Evolutionary conservation across 148 eudicot genomes (phyloP), one percentile per base, ranked within the genome.

Genomic region (Rhododendron ovatum): DNA sequence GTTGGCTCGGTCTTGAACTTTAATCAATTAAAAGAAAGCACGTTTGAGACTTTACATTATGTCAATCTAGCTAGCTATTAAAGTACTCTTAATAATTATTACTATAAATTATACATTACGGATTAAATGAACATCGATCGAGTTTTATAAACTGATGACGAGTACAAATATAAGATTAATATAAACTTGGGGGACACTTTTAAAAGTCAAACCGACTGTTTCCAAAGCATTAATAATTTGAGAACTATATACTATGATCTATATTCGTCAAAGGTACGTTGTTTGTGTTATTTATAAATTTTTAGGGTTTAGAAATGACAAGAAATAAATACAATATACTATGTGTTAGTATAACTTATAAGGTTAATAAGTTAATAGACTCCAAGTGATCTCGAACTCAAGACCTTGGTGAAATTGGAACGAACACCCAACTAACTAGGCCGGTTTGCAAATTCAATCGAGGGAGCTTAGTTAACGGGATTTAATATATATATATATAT

Each of bases 21-120:
- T 89, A 89, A 88, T 88, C 86, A 89, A 85, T 85, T 83, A 89
- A 82, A 85, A 81, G 81, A 33, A 71, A 83, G 91, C 91, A 85
- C 89, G 87, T 88, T 86, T 89, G 86, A 79, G 43, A 81, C 83
- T 88, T 41, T 47, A 5, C 51, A 55, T 81, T 86, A 84, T 55
- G 71, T 89, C 84, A 28, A 48, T 43, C 73, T 65, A 65, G 24
- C 4, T 76, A 77, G 82, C 82, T 55, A 86, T 53, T 55, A 86
- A 80, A 18, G 87, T 79, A 80, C 65, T 63, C n/a, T 47, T 1
- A 59, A 20, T 17, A 20, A 28, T 55, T 55, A 55, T 41, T 37
- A 39, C 41, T 41, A 41, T 41, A 47, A 24, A 6, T 33, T 75
- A 51, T 5, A 57, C 11, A 14, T 41, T 45, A 69, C 20, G 73